phyloP scores from a whole-genome alignment of 192 early-diverging fungal species.

The Linnemannia hyalina region DNA sequence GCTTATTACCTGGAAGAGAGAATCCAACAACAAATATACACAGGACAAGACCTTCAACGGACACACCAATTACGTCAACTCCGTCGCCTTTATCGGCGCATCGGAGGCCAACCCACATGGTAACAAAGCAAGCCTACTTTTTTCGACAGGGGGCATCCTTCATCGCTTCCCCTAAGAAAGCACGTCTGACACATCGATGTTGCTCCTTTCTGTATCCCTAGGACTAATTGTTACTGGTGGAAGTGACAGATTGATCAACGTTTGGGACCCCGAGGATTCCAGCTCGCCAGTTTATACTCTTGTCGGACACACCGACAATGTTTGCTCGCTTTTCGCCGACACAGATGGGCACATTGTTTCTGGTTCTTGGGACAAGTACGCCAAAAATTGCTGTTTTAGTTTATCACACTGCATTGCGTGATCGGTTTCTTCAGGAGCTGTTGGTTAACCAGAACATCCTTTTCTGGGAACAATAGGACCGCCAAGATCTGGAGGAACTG shows the following conservation, averaged over 20 bases:
- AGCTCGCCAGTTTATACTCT: conserved; percentile 74
- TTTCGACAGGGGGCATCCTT: not conserved
- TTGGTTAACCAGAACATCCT: not conserved
- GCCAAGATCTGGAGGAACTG: conserved; percentile 92
- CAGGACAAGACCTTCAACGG: conserved; percentile 68
- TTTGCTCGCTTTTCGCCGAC: conserved; percentile 82
- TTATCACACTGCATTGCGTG: not conserved
- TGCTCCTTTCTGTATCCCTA: conserved; percentile 21
- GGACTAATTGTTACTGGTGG: conserved; percentile 89
- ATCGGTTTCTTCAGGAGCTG: not conserved
- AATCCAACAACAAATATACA: conserved; percentile 61
- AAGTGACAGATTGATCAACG: conserved; percentile 85
- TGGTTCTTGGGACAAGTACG: conserved; percentile 98
- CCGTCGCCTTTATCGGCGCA: conserved; percentile 73
- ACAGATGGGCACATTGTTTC: conserved; percentile 81
- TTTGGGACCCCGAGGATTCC: conserved; percentile 78
- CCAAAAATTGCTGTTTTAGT: not conserved
- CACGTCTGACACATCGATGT: not conserved
- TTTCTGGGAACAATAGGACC: conserved; percentile 66
- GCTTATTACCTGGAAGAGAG: conserved; percentile 78
- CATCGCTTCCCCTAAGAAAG: not conserved
- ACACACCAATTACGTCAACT: conserved; percentile 87
- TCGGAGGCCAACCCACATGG: conserved; percentile 72
- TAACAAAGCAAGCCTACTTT: conserved; percentile 19
- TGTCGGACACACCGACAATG: conserved; percentile 88